Evolutionary conservation across 2,329 filamentous ascomycete species (phyloP), one percentile per base, ranked within the genome.

Genomic region (Fusarium nodosum): DNA sequence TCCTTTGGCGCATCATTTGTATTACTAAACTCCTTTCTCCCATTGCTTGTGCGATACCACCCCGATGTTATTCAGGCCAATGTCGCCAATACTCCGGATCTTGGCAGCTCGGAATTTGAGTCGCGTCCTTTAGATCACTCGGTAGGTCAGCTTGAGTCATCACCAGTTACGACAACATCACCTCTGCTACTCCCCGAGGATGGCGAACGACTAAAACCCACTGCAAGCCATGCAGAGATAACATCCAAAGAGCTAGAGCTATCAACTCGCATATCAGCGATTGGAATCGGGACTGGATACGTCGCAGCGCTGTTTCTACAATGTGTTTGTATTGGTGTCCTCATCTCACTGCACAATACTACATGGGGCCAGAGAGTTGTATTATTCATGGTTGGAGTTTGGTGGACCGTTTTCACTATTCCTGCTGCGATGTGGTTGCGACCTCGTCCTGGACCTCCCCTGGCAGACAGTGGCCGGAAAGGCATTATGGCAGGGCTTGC

Each of bases 1-100:
- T 95, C 93, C 45, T 97, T 97, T 76, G 96, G 96, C 24, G 94
- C 94, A 18, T 97, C 94, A 0, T 98, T 97, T 78, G 96, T 99
- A 4, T 86, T 99, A 15, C 83, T 99, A 46, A 99, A 99, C 81
- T 97, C 94, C 1, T 99, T 97, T 75, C 83, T 99, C 44, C 96
- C 96, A 0, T 84, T 99, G 11, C 86, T 99, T 12, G 96, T 98
- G 60, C 88, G 95, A 47, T 90, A 97, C 76, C 94, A 98, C 78
- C 91, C 92, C 1, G 82, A 82, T 38, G 76, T 81, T 16, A 70
- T 79, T 12, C 72, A 73, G n/a, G 75, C 75, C 24, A 77, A 74
- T 16, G 64, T 66, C 13, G 28, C 71, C 2, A 58, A 42, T 9
- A 78, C 77, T 1, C 77, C 77, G 11, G 78, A 80, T 34, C 61